Conservation (phyloP, 1,284 basidiomycete genomes). For the Puccinia hordei region DNA sequence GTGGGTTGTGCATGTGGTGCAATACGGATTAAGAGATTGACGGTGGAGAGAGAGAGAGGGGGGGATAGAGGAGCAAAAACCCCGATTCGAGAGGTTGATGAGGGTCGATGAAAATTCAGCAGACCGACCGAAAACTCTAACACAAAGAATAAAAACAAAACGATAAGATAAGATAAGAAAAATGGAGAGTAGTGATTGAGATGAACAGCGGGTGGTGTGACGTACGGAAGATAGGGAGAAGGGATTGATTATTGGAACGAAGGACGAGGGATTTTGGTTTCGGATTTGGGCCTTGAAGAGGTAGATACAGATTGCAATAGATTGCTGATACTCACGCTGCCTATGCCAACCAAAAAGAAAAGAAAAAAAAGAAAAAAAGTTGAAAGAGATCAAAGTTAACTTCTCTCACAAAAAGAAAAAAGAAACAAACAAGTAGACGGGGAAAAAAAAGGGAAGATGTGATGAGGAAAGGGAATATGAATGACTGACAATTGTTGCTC, state of each 20-base stretch:
- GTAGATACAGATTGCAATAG: conserved; percentile 15
- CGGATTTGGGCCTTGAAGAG: conserved; percentile 3
- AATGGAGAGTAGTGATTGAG: background rate
- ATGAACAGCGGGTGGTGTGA: background rate
- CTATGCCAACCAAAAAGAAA: background rate
- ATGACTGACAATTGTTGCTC: conserved; percentile 48
- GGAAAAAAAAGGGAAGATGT: background rate
- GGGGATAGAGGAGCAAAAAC: too few relatives aligned
- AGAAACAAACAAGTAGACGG: background rate
- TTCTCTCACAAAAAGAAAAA: background rate
- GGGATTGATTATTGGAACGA: background rate
- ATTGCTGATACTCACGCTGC: conserved; percentile 44
- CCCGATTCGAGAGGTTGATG: too few relatives aligned
- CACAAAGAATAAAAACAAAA: too few relatives aligned
- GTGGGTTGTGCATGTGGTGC: too few relatives aligned
- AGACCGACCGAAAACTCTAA: too few relatives aligned
- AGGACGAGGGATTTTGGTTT: conserved; percentile 20
- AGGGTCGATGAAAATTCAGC: too few relatives aligned
- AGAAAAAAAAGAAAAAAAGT: background rate
- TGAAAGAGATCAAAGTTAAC: background rate
- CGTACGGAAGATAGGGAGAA: background rate
- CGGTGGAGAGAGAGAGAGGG: too few relatives aligned
- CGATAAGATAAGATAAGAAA: too few relatives aligned
- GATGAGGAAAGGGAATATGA: background rate
- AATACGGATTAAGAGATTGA: too few relatives aligned